phyloP scores from a whole-genome alignment of 2,329 filamentous ascomycete genomes.

The Fusarium sterilihyphosum region DNA sequence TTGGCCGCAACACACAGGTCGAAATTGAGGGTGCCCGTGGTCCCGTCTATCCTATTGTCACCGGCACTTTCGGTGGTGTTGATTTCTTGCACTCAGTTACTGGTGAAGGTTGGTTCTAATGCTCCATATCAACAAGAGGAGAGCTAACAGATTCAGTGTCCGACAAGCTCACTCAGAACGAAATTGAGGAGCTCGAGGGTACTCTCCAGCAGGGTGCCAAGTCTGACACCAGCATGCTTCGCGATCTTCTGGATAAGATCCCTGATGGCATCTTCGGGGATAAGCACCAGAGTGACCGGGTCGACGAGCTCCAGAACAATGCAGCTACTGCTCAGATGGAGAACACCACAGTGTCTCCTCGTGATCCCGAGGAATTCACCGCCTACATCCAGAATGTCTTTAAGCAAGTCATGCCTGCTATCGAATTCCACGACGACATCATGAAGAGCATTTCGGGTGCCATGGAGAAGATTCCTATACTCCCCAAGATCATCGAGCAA shows the following conservation, averaged over 20 bases:
- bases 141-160: constrained; percentile 63
- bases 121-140: not conserved
- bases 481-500: constrained; percentile 87
- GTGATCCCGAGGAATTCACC: constrained; percentile 85
- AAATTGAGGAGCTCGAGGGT: constrained; percentile 89
- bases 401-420: constrained; percentile 85
- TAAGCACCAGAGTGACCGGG: constrained; percentile 77
- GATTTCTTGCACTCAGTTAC: constrained; percentile 93
- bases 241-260: constrained; percentile 82
- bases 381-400: constrained; percentile 78
- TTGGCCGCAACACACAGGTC: constrained; percentile 78
- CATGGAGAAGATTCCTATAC: constrained; percentile 84
- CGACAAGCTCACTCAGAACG: constrained; percentile 91
- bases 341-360: constrained; percentile 77
- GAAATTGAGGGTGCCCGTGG: constrained; percentile 72
- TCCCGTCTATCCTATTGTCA: constrained; percentile 82
- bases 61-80: constrained; percentile 93
- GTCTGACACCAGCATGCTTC: constrained; percentile 77
- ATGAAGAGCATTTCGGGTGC: constrained; percentile 81
- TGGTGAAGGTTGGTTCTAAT: constrained; percentile 62
- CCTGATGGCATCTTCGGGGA: constrained; percentile 82
- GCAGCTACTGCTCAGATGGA: constrained; percentile 79
- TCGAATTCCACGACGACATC: constrained; percentile 90
- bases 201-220: constrained; percentile 73
- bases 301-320: constrained; percentile 82